Base-by-base conservation (phyloP, 768 basidiomycete species). In the Calocybe indica region DNA sequence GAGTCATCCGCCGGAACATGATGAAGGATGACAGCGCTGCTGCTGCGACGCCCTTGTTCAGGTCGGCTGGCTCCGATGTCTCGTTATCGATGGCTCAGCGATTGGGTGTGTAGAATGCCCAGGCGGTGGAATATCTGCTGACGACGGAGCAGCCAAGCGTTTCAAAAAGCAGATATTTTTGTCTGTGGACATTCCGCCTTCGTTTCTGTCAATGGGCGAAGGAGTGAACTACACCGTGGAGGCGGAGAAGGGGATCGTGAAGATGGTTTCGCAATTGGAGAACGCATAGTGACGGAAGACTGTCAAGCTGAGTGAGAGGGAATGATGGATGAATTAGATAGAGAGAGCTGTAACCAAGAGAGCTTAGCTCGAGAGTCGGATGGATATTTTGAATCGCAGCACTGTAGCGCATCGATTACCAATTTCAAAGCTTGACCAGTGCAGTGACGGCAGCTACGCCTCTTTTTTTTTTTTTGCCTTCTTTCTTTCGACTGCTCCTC, bases 61-160 rank as follows among this genome's bases (percentile, higher is more conserved):
- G 84, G 50, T 71, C 80, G 28, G 68, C 76, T 30, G 69, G 67
- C 49, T 76, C 79, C 43, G 87, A 88, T 62, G 68, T 75, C 14
- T 80, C 87, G 43, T 65, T 80, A 53, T 68, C 83, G 49, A 88
- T 92, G 83, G 83, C 86, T 40, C 82, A 82, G 64, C 80, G 90
- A 61, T 72, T 92, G 61, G 87, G 89, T 91, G 69, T 69, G 74
- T 44, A 48, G 39, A 48, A 36, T 29, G 39, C 37, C 43, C 43
- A 28, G 41, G 37, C 37, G 49, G 43, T 50, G 36, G 52, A 41
- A 51, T n/a, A 22, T 40, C 35, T 44, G 50, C 37, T 57, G 58
- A 45, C 57, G 54, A 37, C 46, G 53, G 50, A 46, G 49, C 65
- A 90, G 88, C 85, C 15, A 75, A 66, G 55, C 76, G 85, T 11